Evolutionary conservation across 2,329 filamentous ascomycete genomes (phyloP), one percentile per base, ranked within the genome.

Genomic region (Cytospora paraplurivora): DNA sequence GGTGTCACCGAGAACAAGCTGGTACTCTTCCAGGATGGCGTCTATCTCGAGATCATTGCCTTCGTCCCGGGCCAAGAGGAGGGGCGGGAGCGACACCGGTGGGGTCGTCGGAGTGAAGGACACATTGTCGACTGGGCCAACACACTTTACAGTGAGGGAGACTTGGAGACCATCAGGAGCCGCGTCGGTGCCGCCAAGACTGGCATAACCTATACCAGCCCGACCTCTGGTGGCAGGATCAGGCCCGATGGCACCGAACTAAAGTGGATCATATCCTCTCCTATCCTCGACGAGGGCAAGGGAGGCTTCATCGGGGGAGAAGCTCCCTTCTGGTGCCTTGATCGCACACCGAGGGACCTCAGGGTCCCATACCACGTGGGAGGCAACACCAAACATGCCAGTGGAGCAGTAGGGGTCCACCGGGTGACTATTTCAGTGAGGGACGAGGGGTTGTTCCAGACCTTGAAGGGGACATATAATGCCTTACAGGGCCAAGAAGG

Each of bases 321-420:
- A 15, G 70, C 87, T 12, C 88, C 88, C 0, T 90, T 90, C 68
- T 90, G 83, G 79, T 88, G 85, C 69, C 79, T 89, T 54, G 88
- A 91, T 71, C 74, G 84, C 13, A 89, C 87, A 1, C 75, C 80
- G 2, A 73, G 88, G 7, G 68, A 75, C n/a, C 71, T 85, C 2
- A 75, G 88, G 0, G 87, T 88, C 3, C 85, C 87, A 7, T 69
- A 77, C 3, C 67, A 71, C 1, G 69, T 74, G 0, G 68, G 63
- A 4, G 75, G 72, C 15, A 75, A 72, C 47, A 76, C 76, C 4
- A 73, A 69, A 13, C 87, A 89, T 73, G 76, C 82, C 0, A 83
- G 76, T 7, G 80, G 80, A 0, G 83, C 78, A 0, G 68, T 78
- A 15, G 86, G 87, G 0, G 76, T 87, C 15, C 77, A 78, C 1